Percentiles rank a stretch among this genome's conserved stretches.
phyloP scores from a whole-genome alignment of 2,329 filamentous ascomycete genomes.

The Ceratocystis lukuohia region DNA sequence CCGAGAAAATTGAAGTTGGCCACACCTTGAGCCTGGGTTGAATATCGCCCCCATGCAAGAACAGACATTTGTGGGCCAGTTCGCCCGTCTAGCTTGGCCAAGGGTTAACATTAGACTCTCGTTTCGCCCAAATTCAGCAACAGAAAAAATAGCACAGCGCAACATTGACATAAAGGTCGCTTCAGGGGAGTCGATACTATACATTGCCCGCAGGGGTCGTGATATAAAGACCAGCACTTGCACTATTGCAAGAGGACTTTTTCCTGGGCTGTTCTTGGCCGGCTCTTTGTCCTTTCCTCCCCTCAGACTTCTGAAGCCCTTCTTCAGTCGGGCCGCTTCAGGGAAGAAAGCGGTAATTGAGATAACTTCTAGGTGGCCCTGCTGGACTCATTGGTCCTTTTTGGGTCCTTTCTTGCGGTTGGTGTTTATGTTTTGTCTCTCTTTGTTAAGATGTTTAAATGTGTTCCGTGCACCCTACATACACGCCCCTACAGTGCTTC shows the following conservation, averaged over 20 bases:
- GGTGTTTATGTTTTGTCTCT: background rate
- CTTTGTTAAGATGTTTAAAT: background rate
- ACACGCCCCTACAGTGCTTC: background rate
- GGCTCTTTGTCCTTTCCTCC: background rate
- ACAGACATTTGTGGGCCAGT: background rate
- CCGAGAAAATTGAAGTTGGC: background rate
- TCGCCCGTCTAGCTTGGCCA: background rate
- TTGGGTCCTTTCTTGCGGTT: background rate
- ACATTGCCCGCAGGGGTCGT: background rate
- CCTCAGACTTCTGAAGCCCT: background rate
- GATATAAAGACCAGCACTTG: background rate
- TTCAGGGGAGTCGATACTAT: background rate
- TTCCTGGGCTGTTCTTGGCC: background rate
- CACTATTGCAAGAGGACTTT: background rate
- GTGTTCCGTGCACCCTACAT: background rate
- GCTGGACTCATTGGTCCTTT: background rate
- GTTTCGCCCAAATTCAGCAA: background rate
- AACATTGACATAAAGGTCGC: background rate
- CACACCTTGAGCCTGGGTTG: background rate
- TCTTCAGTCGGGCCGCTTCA: conserved; percentile 4
- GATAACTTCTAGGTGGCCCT: background rate
- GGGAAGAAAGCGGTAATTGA: conserved; percentile 6
- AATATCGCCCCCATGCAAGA: background rate
- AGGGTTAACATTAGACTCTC: too few species aligned
- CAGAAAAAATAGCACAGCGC: background rate